A percentile compares a stretch with the other conserved stretches of the same genome.
Evolutionary conservation across 1,139 yeast genomes (phyloP).

Genomic region (Protomyces pachydermus): DNA sequence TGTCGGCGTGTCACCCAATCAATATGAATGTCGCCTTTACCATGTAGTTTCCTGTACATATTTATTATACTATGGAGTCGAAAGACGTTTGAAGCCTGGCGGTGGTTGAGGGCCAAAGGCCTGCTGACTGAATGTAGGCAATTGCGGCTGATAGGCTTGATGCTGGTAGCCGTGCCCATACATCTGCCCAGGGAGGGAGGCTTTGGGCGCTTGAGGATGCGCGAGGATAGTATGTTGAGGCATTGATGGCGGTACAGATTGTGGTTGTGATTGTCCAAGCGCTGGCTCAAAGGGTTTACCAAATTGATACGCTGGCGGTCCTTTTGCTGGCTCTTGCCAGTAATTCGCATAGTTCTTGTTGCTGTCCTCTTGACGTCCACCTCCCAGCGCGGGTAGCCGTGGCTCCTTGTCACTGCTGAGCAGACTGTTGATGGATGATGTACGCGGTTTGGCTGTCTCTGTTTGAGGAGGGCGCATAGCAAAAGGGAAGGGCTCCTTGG

Average conservation of each 20-base stretch:
- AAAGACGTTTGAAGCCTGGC: not conserved
- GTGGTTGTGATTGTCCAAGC: not conserved
- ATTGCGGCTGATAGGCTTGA: not conserved
- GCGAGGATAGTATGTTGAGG: not conserved
- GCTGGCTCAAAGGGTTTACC: not conserved
- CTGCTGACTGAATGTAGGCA: not conserved
- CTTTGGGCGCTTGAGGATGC: not conserved
- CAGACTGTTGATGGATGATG: not conserved
- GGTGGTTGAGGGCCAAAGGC: not conserved
- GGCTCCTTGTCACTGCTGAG: not conserved
- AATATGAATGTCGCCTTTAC: slow-evolving; percentile 5
- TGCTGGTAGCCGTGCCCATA: not conserved
- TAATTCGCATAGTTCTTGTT: not conserved
- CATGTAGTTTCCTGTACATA: not conserved
- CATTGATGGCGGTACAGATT: not conserved
- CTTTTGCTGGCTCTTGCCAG: not conserved
- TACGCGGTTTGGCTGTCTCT: not conserved
- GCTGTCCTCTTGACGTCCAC: not conserved
- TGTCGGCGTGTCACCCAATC: slow-evolving; percentile 16
- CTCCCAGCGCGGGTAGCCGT: not conserved
- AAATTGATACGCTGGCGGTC: not conserved
- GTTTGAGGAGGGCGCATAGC: not conserved
- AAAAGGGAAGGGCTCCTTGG: not conserved
- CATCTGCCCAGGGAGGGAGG: not conserved
- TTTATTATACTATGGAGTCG: not conserved